These are phyloP conservation scores for Zarea fungicola DNA, from an alignment of 2,329 filamentous ascomycete species.

Conservation along the genomic window DNA sequence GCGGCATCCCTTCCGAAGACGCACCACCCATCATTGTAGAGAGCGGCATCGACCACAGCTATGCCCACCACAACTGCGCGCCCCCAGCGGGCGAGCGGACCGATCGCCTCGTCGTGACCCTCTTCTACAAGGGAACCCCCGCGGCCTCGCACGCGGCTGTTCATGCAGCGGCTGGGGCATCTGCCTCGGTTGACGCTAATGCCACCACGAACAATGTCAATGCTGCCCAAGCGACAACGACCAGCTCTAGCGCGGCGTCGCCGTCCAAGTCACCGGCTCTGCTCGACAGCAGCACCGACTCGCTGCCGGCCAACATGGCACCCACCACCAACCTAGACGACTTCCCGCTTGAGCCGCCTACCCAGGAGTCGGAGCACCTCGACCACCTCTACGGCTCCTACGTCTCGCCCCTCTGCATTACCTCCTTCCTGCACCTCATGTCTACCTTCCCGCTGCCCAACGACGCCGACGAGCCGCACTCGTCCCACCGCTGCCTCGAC, in stretches of 20 bases:
- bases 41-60: constrained; percentile 55
- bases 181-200: neutral
- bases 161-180: neutral
- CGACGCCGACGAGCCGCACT: constrained; percentile 48
- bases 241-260: neutral
- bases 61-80: constrained; percentile 60
- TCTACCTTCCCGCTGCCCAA: constrained; percentile 53
- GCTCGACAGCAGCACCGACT: constrained; percentile 29
- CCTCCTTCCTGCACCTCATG: constrained; percentile 62
- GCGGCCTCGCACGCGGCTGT: constrained; percentile 25
- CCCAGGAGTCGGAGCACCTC: constrained; percentile 49
- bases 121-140: constrained; percentile 54
- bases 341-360: constrained; percentile 56
- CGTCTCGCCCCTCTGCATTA: constrained; percentile 60
- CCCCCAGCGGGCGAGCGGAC: constrained; percentile 42
- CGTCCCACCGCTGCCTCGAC: constrained; percentile 62
- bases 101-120: constrained; percentile 54
- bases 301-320: constrained; percentile 48
- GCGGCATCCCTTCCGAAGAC: constrained; percentile 55
- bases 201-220: neutral
- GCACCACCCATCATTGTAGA: constrained; percentile 57
- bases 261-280: constrained; percentile 21
- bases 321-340: constrained; percentile 53
- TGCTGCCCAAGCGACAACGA: constrained; percentile 16
- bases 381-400: constrained; percentile 63